phyloP scores from a whole-genome alignment of 2,329 filamentous ascomycete species.

The Scedosporium aurantiacum region DNA sequence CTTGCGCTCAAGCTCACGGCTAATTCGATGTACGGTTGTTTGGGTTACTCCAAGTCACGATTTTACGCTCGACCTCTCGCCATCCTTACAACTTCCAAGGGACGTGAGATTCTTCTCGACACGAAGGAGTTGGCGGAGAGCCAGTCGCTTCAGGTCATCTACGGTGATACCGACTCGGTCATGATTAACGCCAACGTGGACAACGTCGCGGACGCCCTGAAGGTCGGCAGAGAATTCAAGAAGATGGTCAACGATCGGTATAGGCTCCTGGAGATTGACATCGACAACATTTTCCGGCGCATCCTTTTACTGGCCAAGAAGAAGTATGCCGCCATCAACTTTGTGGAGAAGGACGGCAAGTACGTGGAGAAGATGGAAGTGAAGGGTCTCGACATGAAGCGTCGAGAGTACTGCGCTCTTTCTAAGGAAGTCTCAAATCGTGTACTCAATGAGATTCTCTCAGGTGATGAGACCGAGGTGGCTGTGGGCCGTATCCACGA shows the following conservation, averaged over 20 bases:
- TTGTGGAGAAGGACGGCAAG: conserved; percentile 80
- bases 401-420: conserved; percentile 89
- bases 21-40: conserved; percentile 98
- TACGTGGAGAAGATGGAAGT: conserved; percentile 93
- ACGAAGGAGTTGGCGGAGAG: conserved; percentile 94
- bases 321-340: conserved; percentile 95
- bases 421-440: conserved; percentile 90
- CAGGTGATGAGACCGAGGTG: conserved; percentile 80
- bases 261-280: conserved; percentile 87
- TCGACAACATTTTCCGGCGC: conserved; percentile 92
- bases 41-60: conserved; percentile 91
- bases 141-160: conserved; percentile 87
- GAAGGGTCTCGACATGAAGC: conserved; percentile 95
- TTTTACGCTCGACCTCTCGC: conserved; percentile 94
- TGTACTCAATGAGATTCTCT: conserved; percentile 88
- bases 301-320: conserved; percentile 95
- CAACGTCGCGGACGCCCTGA: conserved; percentile 79
- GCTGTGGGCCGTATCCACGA: conserved; percentile 88
- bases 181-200: conserved; percentile 99
- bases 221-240: conserved; percentile 91
- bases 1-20: conserved; percentile 92
- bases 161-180: conserved; percentile 97
- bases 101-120: conserved; percentile 89
- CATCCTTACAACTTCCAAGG: conserved; percentile 93
- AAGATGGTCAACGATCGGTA: conserved; percentile 89